Conservation (phyloP, 1,284 basidiomycete genomes). For the Albatrellus sp. region DNA sequence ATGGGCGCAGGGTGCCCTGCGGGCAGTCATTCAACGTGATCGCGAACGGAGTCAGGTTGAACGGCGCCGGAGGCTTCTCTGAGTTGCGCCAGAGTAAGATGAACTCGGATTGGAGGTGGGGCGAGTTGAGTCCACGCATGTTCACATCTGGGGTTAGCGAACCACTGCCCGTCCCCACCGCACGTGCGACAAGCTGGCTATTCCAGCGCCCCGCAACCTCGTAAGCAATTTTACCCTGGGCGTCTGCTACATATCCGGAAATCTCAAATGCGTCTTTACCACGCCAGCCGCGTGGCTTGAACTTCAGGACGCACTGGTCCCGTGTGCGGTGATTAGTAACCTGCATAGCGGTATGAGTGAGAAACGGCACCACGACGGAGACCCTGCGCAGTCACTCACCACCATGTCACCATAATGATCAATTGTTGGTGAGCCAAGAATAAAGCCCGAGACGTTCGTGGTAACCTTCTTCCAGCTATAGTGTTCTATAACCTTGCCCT, state of each 20-base stretch:
- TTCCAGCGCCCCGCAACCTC: constrained; percentile 97
- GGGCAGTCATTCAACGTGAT: constrained; percentile 84
- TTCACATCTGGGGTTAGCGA: constrained; percentile 65
- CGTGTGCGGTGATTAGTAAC: constrained; percentile 87
- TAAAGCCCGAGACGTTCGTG: constrained; percentile 88
- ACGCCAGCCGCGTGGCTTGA: constrained; percentile 94
- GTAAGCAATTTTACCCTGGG: constrained; percentile 57
- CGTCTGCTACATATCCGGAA: constrained; percentile 71
- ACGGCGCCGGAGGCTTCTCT: constrained; percentile 72
- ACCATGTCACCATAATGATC: constrained; percentile 96
- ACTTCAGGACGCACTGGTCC: constrained; percentile 84
- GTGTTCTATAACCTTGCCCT: constrained; percentile 57
- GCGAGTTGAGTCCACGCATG: constrained; percentile 35
- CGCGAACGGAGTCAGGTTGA: constrained; percentile 93
- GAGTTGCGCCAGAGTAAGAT: constrained; percentile 91
- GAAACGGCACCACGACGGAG: not conserved
- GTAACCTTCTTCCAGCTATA: constrained; percentile 96
- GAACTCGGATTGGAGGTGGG: constrained; percentile 39
- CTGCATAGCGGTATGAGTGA: constrained; percentile 21
- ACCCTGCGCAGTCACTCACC: constrained; percentile 33
- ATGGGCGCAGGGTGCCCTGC: constrained; percentile 52
- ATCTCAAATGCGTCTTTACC: constrained; percentile 90
- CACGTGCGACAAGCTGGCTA: constrained; percentile 83
- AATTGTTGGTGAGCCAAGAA: constrained; percentile 86
- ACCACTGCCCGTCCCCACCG: constrained; percentile 45